These are phyloP conservation scores for Ilex asprella DNA, from an alignment of 257 asterid species.

Conservation along the genomic window DNA sequence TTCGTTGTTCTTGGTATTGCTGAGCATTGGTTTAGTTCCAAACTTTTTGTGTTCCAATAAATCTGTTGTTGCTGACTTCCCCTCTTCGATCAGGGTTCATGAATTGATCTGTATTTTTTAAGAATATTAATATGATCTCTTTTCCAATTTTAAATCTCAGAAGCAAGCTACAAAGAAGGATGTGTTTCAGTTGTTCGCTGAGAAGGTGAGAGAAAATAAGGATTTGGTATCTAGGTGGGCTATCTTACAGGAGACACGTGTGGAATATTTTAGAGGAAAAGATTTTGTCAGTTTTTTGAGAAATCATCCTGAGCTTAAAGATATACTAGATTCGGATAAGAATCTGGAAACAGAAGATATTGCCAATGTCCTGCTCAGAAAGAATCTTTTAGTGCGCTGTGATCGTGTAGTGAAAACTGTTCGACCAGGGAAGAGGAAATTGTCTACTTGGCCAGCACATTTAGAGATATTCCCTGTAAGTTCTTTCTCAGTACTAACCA, in stretches of 20 bases:
- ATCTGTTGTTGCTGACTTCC: no score
- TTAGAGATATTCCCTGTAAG: conserved; percentile 82
- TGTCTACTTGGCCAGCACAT: conserved; percentile 99
- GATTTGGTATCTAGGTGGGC: conserved; percentile 98
- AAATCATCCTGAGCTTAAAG: conserved; percentile 74
- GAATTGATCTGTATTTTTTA: background rate
- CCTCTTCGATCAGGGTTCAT: no score
- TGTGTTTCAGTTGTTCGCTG: conserved; percentile 80
- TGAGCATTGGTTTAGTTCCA: no score
- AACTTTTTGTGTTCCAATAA: no score
- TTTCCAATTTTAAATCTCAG: conserved; percentile 41
- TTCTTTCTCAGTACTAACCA: conserved; percentile 7
- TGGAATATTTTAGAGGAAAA: conserved; percentile 93
- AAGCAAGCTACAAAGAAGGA: conserved; percentile 76
- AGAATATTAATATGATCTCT: conserved; percentile 10
- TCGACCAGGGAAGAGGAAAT: conserved; percentile 90
- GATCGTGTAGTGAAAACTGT: conserved; percentile 91
- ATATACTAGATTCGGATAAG: conserved; percentile 67
- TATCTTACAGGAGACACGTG: conserved; percentile 94
- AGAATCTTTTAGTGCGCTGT: conserved; percentile 85
- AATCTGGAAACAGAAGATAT: conserved; percentile 72
- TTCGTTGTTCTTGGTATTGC: no score
- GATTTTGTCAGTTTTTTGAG: conserved; percentile 75
- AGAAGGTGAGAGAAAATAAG: conserved; percentile 94
- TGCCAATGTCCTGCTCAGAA: conserved; percentile 65